Base-by-base conservation (phyloP, 2,329 filamentous ascomycete species). In the Diplocarpon mali region DNA sequence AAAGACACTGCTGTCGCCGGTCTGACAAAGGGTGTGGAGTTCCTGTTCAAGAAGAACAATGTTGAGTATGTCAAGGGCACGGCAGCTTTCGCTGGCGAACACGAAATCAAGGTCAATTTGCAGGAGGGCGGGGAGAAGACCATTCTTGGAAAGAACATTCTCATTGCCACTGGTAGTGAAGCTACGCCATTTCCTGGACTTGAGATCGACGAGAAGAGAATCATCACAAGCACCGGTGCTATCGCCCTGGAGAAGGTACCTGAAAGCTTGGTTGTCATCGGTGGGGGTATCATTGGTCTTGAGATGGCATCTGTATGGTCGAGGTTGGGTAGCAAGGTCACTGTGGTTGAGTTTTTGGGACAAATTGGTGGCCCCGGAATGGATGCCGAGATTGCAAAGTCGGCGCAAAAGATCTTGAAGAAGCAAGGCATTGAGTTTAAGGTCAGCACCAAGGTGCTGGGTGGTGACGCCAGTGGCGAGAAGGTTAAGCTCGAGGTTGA, bases 221-320 rank as follows among this genome's bases (percentile, higher is more conserved):
- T 98, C 59, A 79, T 98, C 62, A 94, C 88, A 60, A 95, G 88
- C 72, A 98, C 92, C 42, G 92, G 92, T 55, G 92, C 92, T 54
- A 83, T 98, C 62, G 76, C 88, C 34, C 75, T 98, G 50, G 75
- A 86, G 60, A 77, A 94, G 72, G 85, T 98, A 31, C 92, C 92
- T 35, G 88, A 95, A 75, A 92, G 85, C 69, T 83, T 98, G 85
- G 73, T 93, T 53, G 92, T 98, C 60, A 95, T 98, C 63, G 92
- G 92, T 58, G 92, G 92, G 64, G 92, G 92, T 66, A 98, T 98
- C 66, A 98, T 98, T 62, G 92, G 92, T 64, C 79, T 98, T 35
- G 92, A 98, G 70, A 98, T 98, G 92, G 87, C 72, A 53, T 96
- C 90, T 42, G 92, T 98, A 43, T 98, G 92, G 92, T 95, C 88